These are phyloP conservation scores for Beauveria sp. DNA, from an alignment of 2,329 filamentous ascomycete genomes.

Conservation along the genomic window DNA sequence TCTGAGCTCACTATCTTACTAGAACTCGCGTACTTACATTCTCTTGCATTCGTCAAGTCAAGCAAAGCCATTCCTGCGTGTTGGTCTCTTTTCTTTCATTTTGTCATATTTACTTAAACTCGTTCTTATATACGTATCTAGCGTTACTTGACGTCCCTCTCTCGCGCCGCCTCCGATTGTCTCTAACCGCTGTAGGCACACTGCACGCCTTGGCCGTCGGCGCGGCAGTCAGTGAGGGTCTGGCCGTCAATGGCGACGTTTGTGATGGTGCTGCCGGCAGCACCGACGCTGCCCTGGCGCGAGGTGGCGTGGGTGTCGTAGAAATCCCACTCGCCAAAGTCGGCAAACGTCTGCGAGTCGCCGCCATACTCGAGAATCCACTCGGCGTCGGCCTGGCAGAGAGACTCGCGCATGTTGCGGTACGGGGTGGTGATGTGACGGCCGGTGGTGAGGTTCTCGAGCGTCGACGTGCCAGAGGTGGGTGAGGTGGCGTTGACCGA, in stretches of 20 bases:
- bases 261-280: slow-evolving; percentile 16
- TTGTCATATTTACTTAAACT: background rate
- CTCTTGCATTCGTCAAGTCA: too few species aligned
- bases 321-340: slow-evolving; percentile 12
- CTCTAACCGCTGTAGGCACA: background rate
- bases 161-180: background rate
- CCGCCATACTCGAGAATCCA: slow-evolving; percentile 45
- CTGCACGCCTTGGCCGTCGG: background rate
- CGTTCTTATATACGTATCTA: background rate
- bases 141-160: background rate
- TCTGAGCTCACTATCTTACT: too few species aligned
- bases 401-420: slow-evolving; percentile 27
- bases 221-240: background rate
- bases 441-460: slow-evolving; percentile 41
- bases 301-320: background rate
- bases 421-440: slow-evolving; percentile 42
- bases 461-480: slow-evolving; percentile 15
- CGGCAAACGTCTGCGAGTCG: slow-evolving; percentile 16
- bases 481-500: slow-evolving; percentile 16
- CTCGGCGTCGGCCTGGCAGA: slow-evolving; percentile 48
- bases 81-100: background rate
- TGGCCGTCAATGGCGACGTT: background rate
- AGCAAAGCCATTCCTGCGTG: too few species aligned
- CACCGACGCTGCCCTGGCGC: slow-evolving; percentile 28
- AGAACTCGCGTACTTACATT: too few species aligned